Evolutionary conservation across 2,329 filamentous ascomycete genomes (phyloP).

Genomic region (Exserohilum rostratum): DNA sequence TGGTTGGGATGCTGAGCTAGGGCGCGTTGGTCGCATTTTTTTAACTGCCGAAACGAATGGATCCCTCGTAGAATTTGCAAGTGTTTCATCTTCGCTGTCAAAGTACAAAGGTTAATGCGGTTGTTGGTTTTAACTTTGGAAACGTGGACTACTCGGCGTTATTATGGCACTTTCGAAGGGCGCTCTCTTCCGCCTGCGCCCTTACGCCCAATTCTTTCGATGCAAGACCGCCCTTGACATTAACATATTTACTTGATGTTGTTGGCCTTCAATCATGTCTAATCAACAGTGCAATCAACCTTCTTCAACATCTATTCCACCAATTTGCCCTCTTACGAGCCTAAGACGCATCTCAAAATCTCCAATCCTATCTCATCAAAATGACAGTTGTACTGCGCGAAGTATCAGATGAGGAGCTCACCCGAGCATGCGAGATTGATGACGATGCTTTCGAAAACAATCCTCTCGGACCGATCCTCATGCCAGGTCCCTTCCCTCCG

Average conservation of each 20-base stretch:
- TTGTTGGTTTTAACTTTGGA: no score
- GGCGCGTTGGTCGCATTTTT: no score
- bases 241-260: neutral
- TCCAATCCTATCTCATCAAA: neutral
- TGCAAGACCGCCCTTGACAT: neutral
- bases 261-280: no score
- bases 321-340: neutral
- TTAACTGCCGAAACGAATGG: no score
- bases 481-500: slow-evolving; percentile 34
- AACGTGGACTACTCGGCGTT: no score
- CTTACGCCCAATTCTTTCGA: neutral
- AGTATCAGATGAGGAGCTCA: slow-evolving; percentile 31
- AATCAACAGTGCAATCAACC: no score
- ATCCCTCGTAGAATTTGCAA: no score
- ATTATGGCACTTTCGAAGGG: neutral
- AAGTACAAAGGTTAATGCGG: no score
- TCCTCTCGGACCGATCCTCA: slow-evolving; percentile 25
- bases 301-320: no score
- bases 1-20: no score
- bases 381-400: slow-evolving; percentile 35
- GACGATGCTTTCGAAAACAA: slow-evolving; percentile 26
- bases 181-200: neutral
- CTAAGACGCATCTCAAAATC: neutral
- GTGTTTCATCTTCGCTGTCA: no score
- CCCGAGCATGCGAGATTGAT: slow-evolving; percentile 31